Base-by-base conservation (phyloP, 495 filamentous ascomycete species). In the Aspergillus homomorphus region DNA sequence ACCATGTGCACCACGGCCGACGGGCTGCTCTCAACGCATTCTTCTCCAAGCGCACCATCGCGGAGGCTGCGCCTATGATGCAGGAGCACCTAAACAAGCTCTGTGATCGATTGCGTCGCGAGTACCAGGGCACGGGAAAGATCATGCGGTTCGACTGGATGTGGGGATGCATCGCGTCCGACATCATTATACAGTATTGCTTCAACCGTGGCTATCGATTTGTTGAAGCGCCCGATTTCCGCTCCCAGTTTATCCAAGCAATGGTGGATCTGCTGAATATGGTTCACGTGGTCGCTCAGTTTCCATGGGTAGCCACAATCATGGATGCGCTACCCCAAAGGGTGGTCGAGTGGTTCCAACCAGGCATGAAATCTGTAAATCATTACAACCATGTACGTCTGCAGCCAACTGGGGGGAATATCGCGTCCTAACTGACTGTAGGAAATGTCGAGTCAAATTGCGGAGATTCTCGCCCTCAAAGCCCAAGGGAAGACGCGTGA, bases 11-110 rank as follows among this genome's bases (percentile, higher is more conserved):
- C 59, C 54, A 63, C 43, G 58, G 51, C 44, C 50, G 73, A 64
- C 62, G 66, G n/a, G 64, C 62, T 41, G 58, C 74, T 54, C 51
- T 73, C 14, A 67, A 64, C 45, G 65, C 66, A 2, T 70, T 70
- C 41, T 71, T 73, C 42, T 62, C 67, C 38, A 69, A 67, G 45
- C 51, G 62, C 16, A 44, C 53, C 9, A 63, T 71, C 5, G 9
- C 46, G 19, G 19, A 53, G 42, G 52, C 58, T 54, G 21, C 22
- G 30, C 54, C 54, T 0, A 54, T 64, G 49, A 61, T 64, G 45
- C 53, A 64, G 20, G 50, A 53, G 20, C 49, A 58, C 15, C 41
- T 62, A 10, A 26, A 51, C 10, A 44, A 49, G 30, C 43, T 62
- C 20, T 54, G 49, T 22, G 12, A 44, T 10, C 60, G 60, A 18